These are phyloP conservation scores for Kwoniella mangroviensis DNA, from an alignment of 768 basidiomycete species.

Conservation along the genomic window DNA sequence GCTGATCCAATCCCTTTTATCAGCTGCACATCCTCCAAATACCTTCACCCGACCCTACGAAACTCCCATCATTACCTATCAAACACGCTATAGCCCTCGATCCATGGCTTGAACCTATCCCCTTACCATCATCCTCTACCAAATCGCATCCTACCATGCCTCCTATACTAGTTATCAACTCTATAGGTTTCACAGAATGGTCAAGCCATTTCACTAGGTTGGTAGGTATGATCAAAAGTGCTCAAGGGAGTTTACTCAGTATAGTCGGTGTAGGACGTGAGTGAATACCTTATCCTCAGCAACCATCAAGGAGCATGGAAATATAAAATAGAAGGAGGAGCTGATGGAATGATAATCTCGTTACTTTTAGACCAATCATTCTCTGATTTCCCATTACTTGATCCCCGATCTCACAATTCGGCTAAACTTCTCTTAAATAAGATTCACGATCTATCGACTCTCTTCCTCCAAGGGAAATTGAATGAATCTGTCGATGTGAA, in stretches of 20 bases:
- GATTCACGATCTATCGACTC: slow-evolving; percentile 43
- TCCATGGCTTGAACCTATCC: slow-evolving; percentile 82
- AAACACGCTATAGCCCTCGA: slow-evolving; percentile 70
- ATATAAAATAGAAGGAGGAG: background rate
- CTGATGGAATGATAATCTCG: background rate
- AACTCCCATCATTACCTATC: slow-evolving; percentile 64
- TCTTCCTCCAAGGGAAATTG: slow-evolving; percentile 41
- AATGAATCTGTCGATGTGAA: slow-evolving; percentile 19
- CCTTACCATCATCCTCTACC: slow-evolving; percentile 60
- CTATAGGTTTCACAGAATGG: slow-evolving; percentile 80
- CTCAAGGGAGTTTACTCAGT: slow-evolving; percentile 42
- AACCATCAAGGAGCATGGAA: background rate
- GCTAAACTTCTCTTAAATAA: slow-evolving; percentile 33
- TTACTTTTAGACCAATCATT: slow-evolving; percentile 49
- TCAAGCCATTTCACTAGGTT: slow-evolving; percentile 71
- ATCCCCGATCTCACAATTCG: slow-evolving; percentile 27
- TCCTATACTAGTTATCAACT: slow-evolving; percentile 71
- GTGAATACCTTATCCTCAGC: slow-evolving; percentile 13
- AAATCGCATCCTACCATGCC: slow-evolving; percentile 36
- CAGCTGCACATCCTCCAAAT: slow-evolving; percentile 36
- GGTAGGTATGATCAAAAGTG: slow-evolving; percentile 61
- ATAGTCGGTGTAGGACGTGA: slow-evolving; percentile 47
- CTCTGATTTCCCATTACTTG: slow-evolving; percentile 54
- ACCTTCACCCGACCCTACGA: slow-evolving; percentile 9
- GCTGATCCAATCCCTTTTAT: background rate